Evolutionary conservation across 2,329 filamentous ascomycete genomes (phyloP).

Genomic region (Fonsecaea erecta): DNA sequence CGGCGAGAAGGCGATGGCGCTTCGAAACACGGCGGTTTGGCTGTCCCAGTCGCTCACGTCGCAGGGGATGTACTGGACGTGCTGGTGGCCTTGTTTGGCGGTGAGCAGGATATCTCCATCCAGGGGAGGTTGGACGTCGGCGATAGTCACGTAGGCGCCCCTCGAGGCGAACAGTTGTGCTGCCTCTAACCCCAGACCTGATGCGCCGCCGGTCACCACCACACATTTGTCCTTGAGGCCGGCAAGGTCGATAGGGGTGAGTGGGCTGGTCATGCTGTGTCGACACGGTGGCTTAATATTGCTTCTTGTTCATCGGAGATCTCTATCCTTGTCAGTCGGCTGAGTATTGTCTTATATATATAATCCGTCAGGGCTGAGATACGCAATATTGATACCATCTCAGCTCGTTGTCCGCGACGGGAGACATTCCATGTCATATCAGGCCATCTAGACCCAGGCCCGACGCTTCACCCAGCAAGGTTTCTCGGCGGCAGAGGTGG

Average conservation of each 20-base stretch:
- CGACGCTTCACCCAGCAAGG: too few species aligned
- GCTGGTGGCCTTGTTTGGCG: conserved; percentile 18
- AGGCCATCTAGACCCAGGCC: too few species aligned
- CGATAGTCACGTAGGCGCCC: conserved; percentile 26
- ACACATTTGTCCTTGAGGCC: conserved; percentile 48
- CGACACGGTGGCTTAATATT: background rate
- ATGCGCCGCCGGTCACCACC: conserved; percentile 53
- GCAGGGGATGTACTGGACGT: conserved; percentile 40
- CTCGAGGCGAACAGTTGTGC: conserved; percentile 30
- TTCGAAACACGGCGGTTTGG: conserved; percentile 42
- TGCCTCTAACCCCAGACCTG: conserved; percentile 37
- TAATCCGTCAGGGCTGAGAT: too few species aligned
- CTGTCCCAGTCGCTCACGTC: conserved; percentile 37
- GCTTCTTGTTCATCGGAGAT: too few species aligned
- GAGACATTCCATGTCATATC: too few species aligned
- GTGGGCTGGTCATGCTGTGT: conserved; percentile 12
- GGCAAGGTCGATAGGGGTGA: conserved; percentile 11
- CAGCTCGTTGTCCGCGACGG: too few species aligned
- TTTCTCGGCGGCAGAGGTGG: too few species aligned
- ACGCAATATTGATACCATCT: too few species aligned
- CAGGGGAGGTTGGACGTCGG: conserved; percentile 19
- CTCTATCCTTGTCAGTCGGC: too few species aligned
- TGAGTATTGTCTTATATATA: too few species aligned
- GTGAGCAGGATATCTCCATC: conserved; percentile 4
- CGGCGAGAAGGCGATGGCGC: conserved; percentile 37